Conservation (phyloP, 179 eudicot species). For the Carnegiea gigantea region DNA sequence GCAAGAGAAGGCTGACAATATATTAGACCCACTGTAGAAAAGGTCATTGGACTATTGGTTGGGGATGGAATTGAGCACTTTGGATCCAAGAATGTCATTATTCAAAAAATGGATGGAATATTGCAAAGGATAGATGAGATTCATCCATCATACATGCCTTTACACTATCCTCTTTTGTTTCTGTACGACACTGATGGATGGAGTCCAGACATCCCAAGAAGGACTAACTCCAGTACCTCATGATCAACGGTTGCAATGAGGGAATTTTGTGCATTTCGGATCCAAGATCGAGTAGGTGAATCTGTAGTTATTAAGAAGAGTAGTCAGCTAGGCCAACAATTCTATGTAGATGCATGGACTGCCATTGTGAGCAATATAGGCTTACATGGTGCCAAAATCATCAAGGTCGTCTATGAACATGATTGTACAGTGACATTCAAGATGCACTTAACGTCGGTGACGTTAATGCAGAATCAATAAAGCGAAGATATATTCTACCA, state of each 20-base stretch:
- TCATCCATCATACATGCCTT: neutral
- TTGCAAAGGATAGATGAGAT: neutral
- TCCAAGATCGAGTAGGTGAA: no score
- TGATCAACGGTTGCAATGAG: neutral
- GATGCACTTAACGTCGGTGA: no score
- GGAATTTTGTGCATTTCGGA: conserved; percentile 3
- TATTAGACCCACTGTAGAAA: neutral
- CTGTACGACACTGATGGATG: no score
- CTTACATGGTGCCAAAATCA: no score
- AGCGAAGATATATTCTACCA: conserved; percentile 2
- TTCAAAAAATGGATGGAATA: neutral
- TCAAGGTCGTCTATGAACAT: no score
- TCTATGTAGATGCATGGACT: neutral
- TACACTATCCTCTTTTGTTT: neutral
- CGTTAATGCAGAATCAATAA: no score
- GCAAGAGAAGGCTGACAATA: neutral
- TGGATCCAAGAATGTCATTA: neutral
- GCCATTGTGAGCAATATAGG: no score
- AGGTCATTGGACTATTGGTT: neutral
- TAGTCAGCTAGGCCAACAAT: neutral
- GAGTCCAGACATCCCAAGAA: no score
- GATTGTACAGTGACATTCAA: no score
- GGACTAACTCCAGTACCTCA: neutral
- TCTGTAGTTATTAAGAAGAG: neutral
- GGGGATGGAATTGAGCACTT: neutral